phyloP scores from a whole-genome alignment of 305 asterid species.

The Vinca major region DNA sequence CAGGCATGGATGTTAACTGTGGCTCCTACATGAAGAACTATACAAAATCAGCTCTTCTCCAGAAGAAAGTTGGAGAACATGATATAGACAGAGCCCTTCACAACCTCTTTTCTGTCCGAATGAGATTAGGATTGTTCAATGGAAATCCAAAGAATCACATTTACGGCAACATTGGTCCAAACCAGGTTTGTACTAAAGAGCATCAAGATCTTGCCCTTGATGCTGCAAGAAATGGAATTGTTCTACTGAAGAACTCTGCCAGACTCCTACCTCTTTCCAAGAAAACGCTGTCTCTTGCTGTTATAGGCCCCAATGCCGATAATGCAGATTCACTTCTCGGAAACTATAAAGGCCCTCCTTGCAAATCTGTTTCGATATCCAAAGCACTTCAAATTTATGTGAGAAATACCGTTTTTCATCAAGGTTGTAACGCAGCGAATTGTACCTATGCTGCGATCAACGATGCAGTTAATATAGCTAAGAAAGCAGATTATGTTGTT shows the following conservation, averaged over 20 bases:
- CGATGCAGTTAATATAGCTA: conserved; percentile 36
- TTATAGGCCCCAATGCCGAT: conserved; percentile 77
- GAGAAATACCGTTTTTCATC: conserved; percentile 18
- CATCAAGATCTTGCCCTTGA: conserved; percentile 67
- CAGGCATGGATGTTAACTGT: conserved; percentile 85
- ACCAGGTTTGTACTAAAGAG: conserved; percentile 57
- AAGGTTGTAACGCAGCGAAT: conserved; percentile 44
- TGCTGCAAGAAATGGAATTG: conserved; percentile 77
- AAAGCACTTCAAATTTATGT: conserved; percentile 13
- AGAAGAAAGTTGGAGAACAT: conserved; percentile 50
- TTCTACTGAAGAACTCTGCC: conserved; percentile 52
- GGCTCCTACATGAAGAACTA: conserved; percentile 40
- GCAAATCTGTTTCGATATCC: conserved; percentile 10
- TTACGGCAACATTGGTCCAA: conserved; percentile 69
- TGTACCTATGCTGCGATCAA: conserved; percentile 33
- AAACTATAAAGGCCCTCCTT: conserved; percentile 52
- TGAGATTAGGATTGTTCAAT: conserved; percentile 83
- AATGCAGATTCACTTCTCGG: conserved; percentile 63
- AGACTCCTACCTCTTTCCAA: conserved; percentile 59
- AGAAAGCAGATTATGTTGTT: conserved; percentile 47
- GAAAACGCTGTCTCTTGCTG: conserved; percentile 51
- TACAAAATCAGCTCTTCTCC: conserved; percentile 46
- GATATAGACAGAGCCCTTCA: conserved; percentile 45
- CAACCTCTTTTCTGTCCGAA: conserved; percentile 59
- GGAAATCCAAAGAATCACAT: conserved; percentile 60